Evolutionary conservation across 108 stramenopile genomes (phyloP).

Genomic region (Craspedostauros australis): DNA sequence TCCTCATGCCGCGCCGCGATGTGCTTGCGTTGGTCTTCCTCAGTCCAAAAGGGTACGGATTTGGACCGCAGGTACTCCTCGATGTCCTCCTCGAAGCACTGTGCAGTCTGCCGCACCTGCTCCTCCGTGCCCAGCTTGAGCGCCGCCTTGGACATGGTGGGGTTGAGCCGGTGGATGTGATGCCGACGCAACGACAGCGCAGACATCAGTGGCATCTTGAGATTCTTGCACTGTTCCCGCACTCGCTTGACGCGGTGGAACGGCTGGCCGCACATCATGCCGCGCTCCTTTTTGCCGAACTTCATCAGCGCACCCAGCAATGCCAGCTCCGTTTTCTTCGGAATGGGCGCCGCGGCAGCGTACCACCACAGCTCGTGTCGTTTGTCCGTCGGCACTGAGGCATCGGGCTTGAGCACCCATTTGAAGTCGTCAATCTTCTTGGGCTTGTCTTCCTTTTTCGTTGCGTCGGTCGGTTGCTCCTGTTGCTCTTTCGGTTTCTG

Average conservation of each 20-base stretch:
- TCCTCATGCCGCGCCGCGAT: too few species aligned
- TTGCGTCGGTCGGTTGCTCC: too few species aligned
- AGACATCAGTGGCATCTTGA: constrained; percentile 33
- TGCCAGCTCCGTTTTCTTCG: constrained; percentile 10
- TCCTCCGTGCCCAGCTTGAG: constrained; percentile 38
- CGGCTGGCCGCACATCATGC: constrained; percentile 65
- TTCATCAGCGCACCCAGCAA: constrained; percentile 26
- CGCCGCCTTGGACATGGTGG: constrained; percentile 15
- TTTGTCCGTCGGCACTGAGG: too few species aligned
- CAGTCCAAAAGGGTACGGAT: constrained; percentile 37
- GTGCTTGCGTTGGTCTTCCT: constrained; percentile 47
- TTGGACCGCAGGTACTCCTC: constrained; percentile 28
- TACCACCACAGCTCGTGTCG: too few species aligned
- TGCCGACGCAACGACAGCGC: constrained; percentile 56
- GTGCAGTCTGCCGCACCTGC: constrained; percentile 39
- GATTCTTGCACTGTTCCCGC: constrained; percentile 10
- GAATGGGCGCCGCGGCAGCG: too few species aligned
- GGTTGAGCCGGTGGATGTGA: constrained; percentile 57
- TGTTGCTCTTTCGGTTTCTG: too few species aligned
- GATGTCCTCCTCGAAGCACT: constrained; percentile 48
- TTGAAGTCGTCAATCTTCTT: too few species aligned
- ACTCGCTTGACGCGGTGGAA: constrained; percentile 34
- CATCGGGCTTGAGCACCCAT: too few species aligned
- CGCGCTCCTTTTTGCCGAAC: constrained; percentile 47
- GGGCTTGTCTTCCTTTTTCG: too few species aligned